A percentile compares a stretch with the other conserved stretches of the same genome.
Evolutionary conservation across 495 filamentous ascomycete genomes (phyloP).

Genomic region (Trichoderma orchidacearum): DNA sequence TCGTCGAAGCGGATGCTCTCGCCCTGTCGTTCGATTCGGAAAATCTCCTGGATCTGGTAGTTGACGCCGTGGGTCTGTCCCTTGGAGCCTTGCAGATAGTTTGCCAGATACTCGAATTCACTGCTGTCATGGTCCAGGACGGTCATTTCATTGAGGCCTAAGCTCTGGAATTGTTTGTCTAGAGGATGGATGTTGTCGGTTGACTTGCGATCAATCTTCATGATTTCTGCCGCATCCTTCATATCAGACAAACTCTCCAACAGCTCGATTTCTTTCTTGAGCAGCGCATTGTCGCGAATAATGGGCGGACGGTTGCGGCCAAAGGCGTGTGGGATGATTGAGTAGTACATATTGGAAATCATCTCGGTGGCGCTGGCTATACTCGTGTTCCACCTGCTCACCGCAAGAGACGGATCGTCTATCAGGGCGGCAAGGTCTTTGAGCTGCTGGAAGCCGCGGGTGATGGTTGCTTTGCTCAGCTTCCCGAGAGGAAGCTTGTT

Average conservation of each 20-base stretch:
- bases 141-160: slow-evolving; percentile 65
- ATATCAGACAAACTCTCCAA: slow-evolving; percentile 69
- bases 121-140: slow-evolving; percentile 39
- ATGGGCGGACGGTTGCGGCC: slow-evolving; percentile 58
- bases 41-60: slow-evolving; percentile 60
- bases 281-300: slow-evolving; percentile 33
- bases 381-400: slow-evolving; percentile 27
- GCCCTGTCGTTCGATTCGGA: slow-evolving; percentile 66
- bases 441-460: slow-evolving; percentile 53
- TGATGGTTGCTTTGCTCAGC: slow-evolving; percentile 62
- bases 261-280: slow-evolving; percentile 64
- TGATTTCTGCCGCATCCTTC: slow-evolving; percentile 66
- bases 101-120: slow-evolving; percentile 50
- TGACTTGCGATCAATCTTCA: slow-evolving; percentile 44
- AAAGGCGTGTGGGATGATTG: slow-evolving; percentile 70
- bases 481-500: slow-evolving; percentile 73
- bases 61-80: slow-evolving; percentile 44
- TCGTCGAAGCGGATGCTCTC: slow-evolving; percentile 55
- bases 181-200: slow-evolving; percentile 42
- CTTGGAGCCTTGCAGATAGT: slow-evolving; percentile 52
- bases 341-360: slow-evolving; percentile 65
- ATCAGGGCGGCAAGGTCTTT: slow-evolving; percentile 60
- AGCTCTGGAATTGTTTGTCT: slow-evolving; percentile 55
- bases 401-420: slow-evolving; percentile 29
- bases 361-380: slow-evolving; percentile 32